phyloP scores from a whole-genome alignment of 1,284 basidiomycete species.

The Heterobasidion irregulare region DNA sequence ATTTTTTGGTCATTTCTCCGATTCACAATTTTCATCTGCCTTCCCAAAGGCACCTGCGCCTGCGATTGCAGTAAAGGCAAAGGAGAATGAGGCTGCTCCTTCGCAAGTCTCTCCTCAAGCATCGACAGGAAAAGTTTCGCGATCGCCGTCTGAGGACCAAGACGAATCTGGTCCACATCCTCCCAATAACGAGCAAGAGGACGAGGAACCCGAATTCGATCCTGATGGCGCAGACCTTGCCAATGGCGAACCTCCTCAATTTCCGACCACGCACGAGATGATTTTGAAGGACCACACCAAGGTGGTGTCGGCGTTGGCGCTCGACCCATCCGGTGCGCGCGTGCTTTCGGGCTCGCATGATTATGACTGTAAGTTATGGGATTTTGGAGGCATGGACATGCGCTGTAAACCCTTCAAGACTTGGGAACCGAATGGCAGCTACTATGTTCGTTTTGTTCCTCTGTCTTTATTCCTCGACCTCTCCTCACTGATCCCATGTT shows the following conservation, averaged over 20 bases:
- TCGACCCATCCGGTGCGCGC: constrained; percentile 92
- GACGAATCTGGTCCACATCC: constrained; percentile 17
- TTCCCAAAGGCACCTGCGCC: neutral
- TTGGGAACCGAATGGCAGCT: constrained; percentile 90
- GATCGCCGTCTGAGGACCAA: neutral
- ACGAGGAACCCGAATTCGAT: constrained; percentile 59
- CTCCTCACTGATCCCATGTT: constrained; percentile 2
- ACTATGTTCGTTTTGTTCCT: constrained; percentile 60
- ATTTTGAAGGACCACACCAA: constrained; percentile 91
- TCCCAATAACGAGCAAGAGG: constrained; percentile 6
- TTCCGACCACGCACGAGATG: constrained; percentile 86
- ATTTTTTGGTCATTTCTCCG: neutral
- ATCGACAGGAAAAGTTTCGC: neutral
- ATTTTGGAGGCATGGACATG: constrained; percentile 96
- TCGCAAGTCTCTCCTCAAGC: neutral
- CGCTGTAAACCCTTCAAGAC: constrained; percentile 89
- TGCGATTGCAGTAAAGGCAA: neutral
- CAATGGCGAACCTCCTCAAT: constrained; percentile 39
- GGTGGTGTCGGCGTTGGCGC: constrained; percentile 84
- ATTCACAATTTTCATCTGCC: neutral
- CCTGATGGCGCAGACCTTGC: constrained; percentile 37
- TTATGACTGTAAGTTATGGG: constrained; percentile 97
- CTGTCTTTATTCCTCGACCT: neutral
- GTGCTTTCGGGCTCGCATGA: constrained; percentile 91
- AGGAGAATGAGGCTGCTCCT: neutral